A percentile compares a stretch with the other conserved stretches of the same genome.
Evolutionary conservation across 176 grass and related monocot species (phyloP).

Genomic region (Aegilops umbellulata): DNA sequence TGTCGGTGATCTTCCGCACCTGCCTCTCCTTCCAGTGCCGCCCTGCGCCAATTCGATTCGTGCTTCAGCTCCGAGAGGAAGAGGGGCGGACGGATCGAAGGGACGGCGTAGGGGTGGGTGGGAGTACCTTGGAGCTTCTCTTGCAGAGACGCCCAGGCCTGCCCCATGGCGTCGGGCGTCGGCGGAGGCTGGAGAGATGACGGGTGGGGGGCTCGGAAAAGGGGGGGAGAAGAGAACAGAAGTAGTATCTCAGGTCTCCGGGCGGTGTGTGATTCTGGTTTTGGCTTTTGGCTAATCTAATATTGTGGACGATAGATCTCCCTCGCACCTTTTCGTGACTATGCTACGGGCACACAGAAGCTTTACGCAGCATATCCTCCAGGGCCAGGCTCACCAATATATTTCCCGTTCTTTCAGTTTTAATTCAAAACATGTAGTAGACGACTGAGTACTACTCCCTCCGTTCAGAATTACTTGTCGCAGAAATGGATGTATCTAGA

Average conservation of each 20-base stretch:
- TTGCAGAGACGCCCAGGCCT: slow-evolving; percentile 58
- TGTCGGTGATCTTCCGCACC: slow-evolving; percentile 89
- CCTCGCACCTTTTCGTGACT: not conserved
- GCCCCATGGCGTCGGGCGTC: slow-evolving; percentile 56
- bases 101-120: not conserved
- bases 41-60: slow-evolving; percentile 39
- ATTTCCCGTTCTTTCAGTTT: too few species aligned
- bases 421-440: too few species aligned
- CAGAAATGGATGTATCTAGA: too few species aligned
- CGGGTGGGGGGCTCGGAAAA: not conserved
- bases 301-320: not conserved
- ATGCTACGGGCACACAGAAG: not conserved
- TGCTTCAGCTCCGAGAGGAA: not conserved
- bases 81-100: not conserved
- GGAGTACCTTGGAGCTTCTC: slow-evolving; percentile 73
- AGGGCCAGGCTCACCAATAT: not conserved
- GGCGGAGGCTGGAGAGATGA: not conserved
- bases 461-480: too few species aligned
- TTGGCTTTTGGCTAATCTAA: slow-evolving; percentile 4
- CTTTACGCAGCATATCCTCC: not conserved
- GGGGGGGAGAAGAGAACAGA: not conserved
- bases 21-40: slow-evolving; percentile 84
- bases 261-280: slow-evolving; percentile 13
- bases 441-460: too few species aligned
- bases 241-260: not conserved